Evolutionary conservation across 106 monocot species (phyloP).

Genomic region (Posidonia australis): DNA sequence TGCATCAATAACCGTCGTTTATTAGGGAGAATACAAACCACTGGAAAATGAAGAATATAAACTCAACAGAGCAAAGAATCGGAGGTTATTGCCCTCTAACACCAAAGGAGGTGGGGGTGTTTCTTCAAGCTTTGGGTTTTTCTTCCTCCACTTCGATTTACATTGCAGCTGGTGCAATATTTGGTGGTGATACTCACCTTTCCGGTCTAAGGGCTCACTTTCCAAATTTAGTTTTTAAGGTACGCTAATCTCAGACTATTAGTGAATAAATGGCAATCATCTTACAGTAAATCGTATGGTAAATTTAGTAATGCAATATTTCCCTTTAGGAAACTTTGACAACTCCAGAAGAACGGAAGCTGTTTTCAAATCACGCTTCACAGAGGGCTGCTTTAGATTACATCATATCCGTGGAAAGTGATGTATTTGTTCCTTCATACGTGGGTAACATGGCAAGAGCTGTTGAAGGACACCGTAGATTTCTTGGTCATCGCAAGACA

Average conservation of each 20-base stretch:
- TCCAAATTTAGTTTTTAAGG: slow-evolving; percentile 91
- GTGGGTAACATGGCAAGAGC: slow-evolving; percentile 97
- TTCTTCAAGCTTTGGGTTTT: slow-evolving; percentile 79
- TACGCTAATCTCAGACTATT: slow-evolving; percentile 1
- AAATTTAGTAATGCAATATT: background rate
- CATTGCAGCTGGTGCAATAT: slow-evolving; percentile 90
- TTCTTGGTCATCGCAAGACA: slow-evolving; percentile 83
- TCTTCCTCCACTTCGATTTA: slow-evolving; percentile 82
- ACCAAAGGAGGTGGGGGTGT: slow-evolving; percentile 87
- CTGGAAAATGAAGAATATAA: slow-evolving; percentile 89
- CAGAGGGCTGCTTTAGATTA: slow-evolving; percentile 88
- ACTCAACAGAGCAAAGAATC: slow-evolving; percentile 74
- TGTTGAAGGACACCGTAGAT: slow-evolving; percentile 95
- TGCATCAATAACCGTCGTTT: background rate
- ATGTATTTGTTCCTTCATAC: slow-evolving; percentile 86
- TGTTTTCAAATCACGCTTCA: slow-evolving; percentile 61
- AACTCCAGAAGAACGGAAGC: slow-evolving; percentile 55
- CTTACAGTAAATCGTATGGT: background rate
- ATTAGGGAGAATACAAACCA: slow-evolving; percentile 79
- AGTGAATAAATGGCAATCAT: background rate
- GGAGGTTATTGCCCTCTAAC: slow-evolving; percentile 87
- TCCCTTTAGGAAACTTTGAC: slow-evolving; percentile 62
- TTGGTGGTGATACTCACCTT: slow-evolving; percentile 63
- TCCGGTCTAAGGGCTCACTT: slow-evolving; percentile 55
- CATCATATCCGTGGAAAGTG: slow-evolving; percentile 92